Conservation (phyloP, 2,329 filamentous ascomycete genomes). For the Exophiala sp. region DNA sequence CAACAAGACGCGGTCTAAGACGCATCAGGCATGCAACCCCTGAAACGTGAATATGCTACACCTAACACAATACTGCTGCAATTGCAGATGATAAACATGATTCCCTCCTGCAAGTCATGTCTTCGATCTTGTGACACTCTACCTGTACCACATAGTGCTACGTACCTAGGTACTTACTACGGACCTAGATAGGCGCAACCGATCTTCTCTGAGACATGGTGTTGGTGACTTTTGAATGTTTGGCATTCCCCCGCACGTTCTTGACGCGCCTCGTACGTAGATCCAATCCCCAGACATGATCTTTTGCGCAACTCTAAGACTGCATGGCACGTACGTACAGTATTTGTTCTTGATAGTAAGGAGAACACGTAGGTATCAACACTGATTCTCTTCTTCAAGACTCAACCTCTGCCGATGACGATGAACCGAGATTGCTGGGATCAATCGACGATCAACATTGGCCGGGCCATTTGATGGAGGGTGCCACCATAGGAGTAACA, state of each 20-base stretch:
- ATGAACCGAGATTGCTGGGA: slow-evolving; percentile 19
- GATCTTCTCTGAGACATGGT: neutral
- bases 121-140: neutral
- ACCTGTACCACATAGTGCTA: too few relatives aligned
- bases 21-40: neutral
- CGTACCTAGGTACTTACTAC: too few relatives aligned
- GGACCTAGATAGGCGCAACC: neutral
- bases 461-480: slow-evolving; percentile 11
- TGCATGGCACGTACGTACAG: neutral
- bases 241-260: neutral
- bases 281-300: neutral
- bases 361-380: neutral
- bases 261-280: neutral
- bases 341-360: too few relatives aligned
- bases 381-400: neutral
- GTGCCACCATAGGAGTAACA: slow-evolving; percentile 9
- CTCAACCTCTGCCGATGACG: neutral
- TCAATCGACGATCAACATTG: slow-evolving; percentile 14
- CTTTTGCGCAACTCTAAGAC: neutral
- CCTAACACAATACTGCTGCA: neutral
- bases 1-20: neutral
- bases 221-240: neutral
- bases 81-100: too few relatives aligned
- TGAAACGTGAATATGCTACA: neutral
- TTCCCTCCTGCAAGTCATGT: neutral